A percentile compares a stretch with the other conserved stretches of the same genome.
Conservation (phyloP, 129 eudicot genomes). For the Lactuca sativa region DNA sequence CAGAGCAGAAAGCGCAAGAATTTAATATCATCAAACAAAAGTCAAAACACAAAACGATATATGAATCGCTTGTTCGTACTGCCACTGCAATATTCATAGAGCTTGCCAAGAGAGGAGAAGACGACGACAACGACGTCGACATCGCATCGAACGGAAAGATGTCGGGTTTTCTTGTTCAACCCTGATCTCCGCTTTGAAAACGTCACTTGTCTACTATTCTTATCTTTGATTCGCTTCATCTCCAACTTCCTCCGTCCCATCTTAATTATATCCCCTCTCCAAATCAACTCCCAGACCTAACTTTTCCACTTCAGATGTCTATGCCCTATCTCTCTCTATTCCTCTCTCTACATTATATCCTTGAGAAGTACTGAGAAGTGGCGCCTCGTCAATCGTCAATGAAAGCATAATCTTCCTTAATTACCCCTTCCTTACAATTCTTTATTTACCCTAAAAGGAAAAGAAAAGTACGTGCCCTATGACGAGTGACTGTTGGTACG, state of each 20-base stretch:
- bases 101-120: constrained; percentile 76
- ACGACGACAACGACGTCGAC: constrained; percentile 64
- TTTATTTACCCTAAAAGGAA: too few relatives aligned
- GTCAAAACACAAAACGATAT: background rate
- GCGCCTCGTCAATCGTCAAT: too few relatives aligned
- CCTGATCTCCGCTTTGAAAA: constrained; percentile 71
- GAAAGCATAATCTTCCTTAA: too few relatives aligned
- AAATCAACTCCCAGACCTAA: background rate
- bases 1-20: background rate
- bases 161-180: constrained; percentile 63
- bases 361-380: too few relatives aligned
- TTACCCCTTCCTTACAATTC: too few relatives aligned
- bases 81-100: constrained; percentile 75
- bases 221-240: constrained; percentile 70
- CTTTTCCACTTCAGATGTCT: constrained; percentile 7
- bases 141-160: constrained; percentile 68
- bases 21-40: background rate
- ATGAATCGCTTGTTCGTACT: background rate
- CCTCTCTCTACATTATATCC: too few relatives aligned
- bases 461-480: too few relatives aligned
- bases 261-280: background rate
- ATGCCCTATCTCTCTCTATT: too few relatives aligned
- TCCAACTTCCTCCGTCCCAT: constrained; percentile 79
- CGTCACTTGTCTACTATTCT: constrained; percentile 66
- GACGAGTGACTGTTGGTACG: too few relatives aligned